phyloP scores from a whole-genome alignment of 2,329 filamentous ascomycete species.

The Lachnellula suecica region DNA sequence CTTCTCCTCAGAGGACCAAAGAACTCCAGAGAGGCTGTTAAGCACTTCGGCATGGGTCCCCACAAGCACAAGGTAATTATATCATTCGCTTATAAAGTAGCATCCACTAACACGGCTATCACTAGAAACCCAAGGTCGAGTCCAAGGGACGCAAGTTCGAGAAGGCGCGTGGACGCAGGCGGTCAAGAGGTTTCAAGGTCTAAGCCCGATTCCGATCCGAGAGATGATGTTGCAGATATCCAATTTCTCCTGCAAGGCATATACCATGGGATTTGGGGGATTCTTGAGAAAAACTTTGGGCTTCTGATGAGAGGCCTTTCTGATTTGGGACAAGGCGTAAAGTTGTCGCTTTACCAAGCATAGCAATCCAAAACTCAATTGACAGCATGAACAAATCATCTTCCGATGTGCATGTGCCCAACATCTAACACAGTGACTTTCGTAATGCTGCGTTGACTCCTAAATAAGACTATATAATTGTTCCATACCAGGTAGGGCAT shows the following conservation, averaged over 20 bases:
- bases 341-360: constrained; percentile 4
- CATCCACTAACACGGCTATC: constrained; percentile 34
- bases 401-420: not conserved
- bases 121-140: constrained; percentile 89
- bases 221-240: constrained; percentile 19
- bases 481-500: no score
- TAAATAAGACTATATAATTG: no score
- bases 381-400: not conserved
- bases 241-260: constrained; percentile 17
- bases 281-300: constrained; percentile 7
- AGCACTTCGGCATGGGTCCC: constrained; percentile 98
- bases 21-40: constrained; percentile 96
- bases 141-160: constrained; percentile 99
- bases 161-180: constrained; percentile 96
- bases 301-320: constrained; percentile 6
- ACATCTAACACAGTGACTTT: no score
- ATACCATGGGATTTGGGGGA: constrained; percentile 4
- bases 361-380: not conserved
- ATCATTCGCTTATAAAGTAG: constrained; percentile 27
- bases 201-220: constrained; percentile 51
- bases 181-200: constrained; percentile 99
- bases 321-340: constrained; percentile 17
- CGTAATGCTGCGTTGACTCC: no score
- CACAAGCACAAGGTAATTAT: constrained; percentile 89
- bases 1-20: constrained; percentile 96